Evolutionary conservation across 768 basidiomycete genomes (phyloP), one percentile per base, ranked within the genome.

Genomic region (Rhodotorula babjevae): DNA sequence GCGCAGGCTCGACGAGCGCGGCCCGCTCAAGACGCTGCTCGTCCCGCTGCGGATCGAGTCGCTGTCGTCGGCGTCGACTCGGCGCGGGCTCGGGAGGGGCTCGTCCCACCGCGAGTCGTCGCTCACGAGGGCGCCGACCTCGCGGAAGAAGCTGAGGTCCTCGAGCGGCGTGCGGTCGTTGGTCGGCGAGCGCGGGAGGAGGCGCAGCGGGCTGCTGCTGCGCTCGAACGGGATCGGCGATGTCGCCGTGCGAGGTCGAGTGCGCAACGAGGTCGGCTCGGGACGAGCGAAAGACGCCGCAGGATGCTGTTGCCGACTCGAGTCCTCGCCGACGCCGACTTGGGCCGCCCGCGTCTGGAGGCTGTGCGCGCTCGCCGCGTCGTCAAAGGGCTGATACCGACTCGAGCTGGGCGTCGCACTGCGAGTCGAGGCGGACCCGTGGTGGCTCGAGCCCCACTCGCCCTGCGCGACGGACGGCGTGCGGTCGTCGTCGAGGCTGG

Each of bases 111-210:
- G 42, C 14, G 60, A 27, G 16, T 60, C 57, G 4, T 58, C 44
- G 18, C 19, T 42, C 3, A 27, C 50, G 49, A 67, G 40, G 0
- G 59, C 73, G n/a, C 63, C 67, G 8, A 49, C 65, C 23, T 75
- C 74, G 36, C 68, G 55, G 29, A 71, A 61, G 67, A 71, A 75
- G 19, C 67, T 31, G 16, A 75, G 64, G 23, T 75, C 74, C 19
- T 75, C 70, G 52, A 71, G 53, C 3, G 74, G 74, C 0, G 63
- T 57, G 19, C 67, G 53, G 31, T 75, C 64, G 57, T 75, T 75
- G 23, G 63, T 60, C 5, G 74, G 67, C 10, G 70, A 68, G 3
- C 74, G 74, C 0, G 74, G 69, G 9, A 71, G 60, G 19, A 75
- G 61, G 31, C 74, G 67, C 6, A 63, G 46, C 6, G 74, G 70